Percentiles rank a stretch among this genome's conserved stretches.
phyloP scores from a whole-genome alignment of 371 early-diverging fungal species.

The Mucor mucedo region DNA sequence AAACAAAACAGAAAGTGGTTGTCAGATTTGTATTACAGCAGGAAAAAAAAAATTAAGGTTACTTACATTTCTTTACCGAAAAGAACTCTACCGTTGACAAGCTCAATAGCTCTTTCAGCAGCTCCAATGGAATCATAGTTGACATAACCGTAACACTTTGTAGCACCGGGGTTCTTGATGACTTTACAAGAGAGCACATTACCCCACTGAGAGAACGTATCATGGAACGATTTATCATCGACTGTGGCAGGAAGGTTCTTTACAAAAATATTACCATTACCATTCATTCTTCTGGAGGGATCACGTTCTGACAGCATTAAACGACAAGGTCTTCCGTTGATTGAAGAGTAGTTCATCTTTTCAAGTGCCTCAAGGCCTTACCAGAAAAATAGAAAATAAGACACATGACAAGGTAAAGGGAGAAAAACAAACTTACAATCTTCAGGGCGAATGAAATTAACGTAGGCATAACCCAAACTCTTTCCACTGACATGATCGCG shows the following conservation, averaged over 20 bases:
- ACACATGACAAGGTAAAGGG: not conserved
- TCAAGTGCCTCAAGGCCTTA: constrained; percentile 86
- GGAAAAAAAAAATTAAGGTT: not conserved
- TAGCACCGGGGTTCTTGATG: constrained; percentile 70
- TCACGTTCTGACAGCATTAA: constrained; percentile 99
- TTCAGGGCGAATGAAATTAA: constrained; percentile 82
- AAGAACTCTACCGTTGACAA: constrained; percentile 95
- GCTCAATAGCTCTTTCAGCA: constrained; percentile 95
- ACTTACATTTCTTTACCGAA: constrained; percentile 89
- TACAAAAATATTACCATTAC: constrained; percentile 98
- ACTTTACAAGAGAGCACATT: constrained; percentile 98
- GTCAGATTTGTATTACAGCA: not conserved
- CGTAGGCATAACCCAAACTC: constrained; percentile 96
- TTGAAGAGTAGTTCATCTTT: constrained; percentile 88
- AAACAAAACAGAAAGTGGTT: not conserved
- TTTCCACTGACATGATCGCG: constrained; percentile 95
- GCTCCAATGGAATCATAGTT: constrained; percentile 96
- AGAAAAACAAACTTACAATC: constrained; percentile 60
- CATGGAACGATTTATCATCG: constrained; percentile 95
- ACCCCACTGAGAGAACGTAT: constrained; percentile 99
- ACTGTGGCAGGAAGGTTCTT: constrained; percentile 97
- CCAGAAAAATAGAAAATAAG: constrained; percentile 2
- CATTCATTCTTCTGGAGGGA: constrained; percentile 84
- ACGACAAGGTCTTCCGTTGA: constrained; percentile 93
- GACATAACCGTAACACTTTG: constrained; percentile 97